Percentiles rank a stretch among this genome's conserved stretches.
Evolutionary conservation across 1,284 basidiomycete species (phyloP).

Genomic region (Takashimella tepidaria): DNA sequence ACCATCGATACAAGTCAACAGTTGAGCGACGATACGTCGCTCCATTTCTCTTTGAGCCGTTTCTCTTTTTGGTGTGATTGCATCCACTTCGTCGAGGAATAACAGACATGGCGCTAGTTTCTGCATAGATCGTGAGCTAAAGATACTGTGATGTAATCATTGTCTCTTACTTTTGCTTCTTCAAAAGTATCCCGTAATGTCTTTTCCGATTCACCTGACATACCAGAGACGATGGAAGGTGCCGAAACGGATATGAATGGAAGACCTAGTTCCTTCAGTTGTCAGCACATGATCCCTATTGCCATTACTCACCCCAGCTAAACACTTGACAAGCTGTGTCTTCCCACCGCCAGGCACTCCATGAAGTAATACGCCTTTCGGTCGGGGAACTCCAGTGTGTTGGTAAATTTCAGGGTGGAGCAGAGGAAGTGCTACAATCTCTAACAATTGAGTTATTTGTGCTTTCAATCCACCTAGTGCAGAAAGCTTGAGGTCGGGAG

Average conservation of each 20-base stretch:
- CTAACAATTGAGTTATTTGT: conserved; percentile 88
- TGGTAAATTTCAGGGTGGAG: conserved; percentile 93
- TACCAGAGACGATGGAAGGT: conserved; percentile 90
- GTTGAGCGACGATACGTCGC: conserved; percentile 90
- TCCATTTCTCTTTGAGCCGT: conserved; percentile 98
- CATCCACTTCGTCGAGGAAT: conserved; percentile 97
- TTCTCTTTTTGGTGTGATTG: conserved; percentile 95
- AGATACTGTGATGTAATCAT: not conserved
- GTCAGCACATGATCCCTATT: conserved; percentile 4
- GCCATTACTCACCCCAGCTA: conserved; percentile 69
- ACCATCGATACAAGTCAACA: conserved; percentile 98
- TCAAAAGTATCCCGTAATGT: conserved; percentile 93
- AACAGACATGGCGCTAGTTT: conserved; percentile 80
- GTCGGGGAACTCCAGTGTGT: conserved; percentile 86
- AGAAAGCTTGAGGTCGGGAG: conserved; percentile 54
- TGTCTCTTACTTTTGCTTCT: conserved; percentile 68
- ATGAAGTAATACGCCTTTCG: conserved; percentile 87
- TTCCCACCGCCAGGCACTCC: conserved; percentile 98
- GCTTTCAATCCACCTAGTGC: conserved; percentile 82
- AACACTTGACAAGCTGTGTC: conserved; percentile 82
- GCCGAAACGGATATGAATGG: conserved; percentile 93
- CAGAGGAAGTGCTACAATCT: conserved; percentile 90
- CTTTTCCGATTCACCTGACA: conserved; percentile 97
- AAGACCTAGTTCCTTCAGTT: conserved; percentile 70
- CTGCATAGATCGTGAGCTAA: conserved; percentile 48